Evolutionary conservation across 768 basidiomycete genomes (phyloP).

Genomic region (Boletus barrowsii): DNA sequence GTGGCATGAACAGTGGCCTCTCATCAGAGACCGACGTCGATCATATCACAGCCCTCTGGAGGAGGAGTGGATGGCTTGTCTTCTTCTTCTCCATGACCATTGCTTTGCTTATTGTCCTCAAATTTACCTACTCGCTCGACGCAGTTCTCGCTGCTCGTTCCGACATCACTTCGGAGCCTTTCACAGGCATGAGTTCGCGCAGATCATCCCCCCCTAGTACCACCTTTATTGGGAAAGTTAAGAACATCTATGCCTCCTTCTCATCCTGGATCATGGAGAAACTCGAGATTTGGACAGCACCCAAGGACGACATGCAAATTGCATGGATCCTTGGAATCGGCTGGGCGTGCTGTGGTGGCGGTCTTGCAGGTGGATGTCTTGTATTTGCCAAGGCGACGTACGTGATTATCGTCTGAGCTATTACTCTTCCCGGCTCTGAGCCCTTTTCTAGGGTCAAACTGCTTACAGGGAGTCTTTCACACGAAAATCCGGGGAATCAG

Average conservation of each 20-base stretch:
- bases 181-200: slow-evolving; percentile 38
- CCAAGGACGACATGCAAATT: slow-evolving; percentile 80
- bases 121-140: slow-evolving; percentile 71
- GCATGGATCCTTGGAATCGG: slow-evolving; percentile 91
- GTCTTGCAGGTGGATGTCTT: slow-evolving; percentile 83
- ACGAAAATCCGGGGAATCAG: slow-evolving; percentile 81
- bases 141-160: slow-evolving; percentile 65
- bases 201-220: slow-evolving; percentile 13
- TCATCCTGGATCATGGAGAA: slow-evolving; percentile 57
- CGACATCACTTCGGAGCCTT: slow-evolving; percentile 64
- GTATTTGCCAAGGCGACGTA: slow-evolving; percentile 67
- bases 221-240: slow-evolving; percentile 34
- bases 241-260: slow-evolving; percentile 40
- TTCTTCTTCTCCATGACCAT: slow-evolving; percentile 82
- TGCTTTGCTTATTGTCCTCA: slow-evolving; percentile 61
- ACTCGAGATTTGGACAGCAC: slow-evolving; percentile 72
- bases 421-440: slow-evolving; percentile 2
- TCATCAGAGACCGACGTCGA: slow-evolving; percentile 67
- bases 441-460: slow-evolving; percentile 62
- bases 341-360: slow-evolving; percentile 92
- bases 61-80: slow-evolving; percentile 82
- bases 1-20: slow-evolving; percentile 79
- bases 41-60: slow-evolving; percentile 83
- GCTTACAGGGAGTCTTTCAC: slow-evolving; percentile 70
- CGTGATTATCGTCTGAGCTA: slow-evolving; percentile 6